Percentiles rank a stretch among this genome's conserved stretches.
Evolutionary conservation across 2,329 filamentous ascomycete genomes (phyloP).

Genomic region (Xylariaceae sp.): DNA sequence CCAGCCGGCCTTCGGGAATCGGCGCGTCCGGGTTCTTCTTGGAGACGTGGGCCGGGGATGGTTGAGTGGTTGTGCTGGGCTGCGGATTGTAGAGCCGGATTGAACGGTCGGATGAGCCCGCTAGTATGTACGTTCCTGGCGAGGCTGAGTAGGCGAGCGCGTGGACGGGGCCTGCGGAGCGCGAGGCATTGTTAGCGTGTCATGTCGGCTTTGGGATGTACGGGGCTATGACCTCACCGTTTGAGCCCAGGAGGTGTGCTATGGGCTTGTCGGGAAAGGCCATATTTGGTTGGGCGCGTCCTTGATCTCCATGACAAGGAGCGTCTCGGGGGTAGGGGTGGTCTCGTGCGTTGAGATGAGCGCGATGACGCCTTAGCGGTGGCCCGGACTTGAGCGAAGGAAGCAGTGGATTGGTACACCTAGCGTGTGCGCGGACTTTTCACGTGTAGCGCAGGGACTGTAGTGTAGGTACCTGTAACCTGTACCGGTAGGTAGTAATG

Average conservation of each 20-base stretch:
- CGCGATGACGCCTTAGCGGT: neutral
- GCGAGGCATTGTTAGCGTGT: neutral
- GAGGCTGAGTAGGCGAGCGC: slow-evolving; percentile 68
- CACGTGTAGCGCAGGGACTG: no score
- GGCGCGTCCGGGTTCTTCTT: slow-evolving; percentile 32
- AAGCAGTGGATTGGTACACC: no score
- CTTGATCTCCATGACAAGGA: slow-evolving; percentile 26
- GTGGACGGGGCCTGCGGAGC: slow-evolving; percentile 60
- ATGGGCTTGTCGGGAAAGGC: slow-evolving; percentile 44
- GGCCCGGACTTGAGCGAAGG: neutral
- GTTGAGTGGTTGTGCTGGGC: slow-evolving; percentile 37
- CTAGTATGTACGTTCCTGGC: slow-evolving; percentile 73
- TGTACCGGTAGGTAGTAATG: no score
- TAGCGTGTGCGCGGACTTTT: no score
- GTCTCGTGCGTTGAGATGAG: neutral
- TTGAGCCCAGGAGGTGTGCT: slow-evolving; percentile 55
- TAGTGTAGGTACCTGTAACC: no score
- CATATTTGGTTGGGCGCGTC: slow-evolving; percentile 30
- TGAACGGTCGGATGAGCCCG: slow-evolving; percentile 77
- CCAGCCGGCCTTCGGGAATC: slow-evolving; percentile 54
- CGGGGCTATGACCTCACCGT: slow-evolving; percentile 41
- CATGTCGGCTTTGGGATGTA: neutral
- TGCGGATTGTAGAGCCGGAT: slow-evolving; percentile 82
- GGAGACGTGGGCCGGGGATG: slow-evolving; percentile 31
- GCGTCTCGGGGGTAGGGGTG: neutral